Conservation (phyloP, 2,329 filamentous ascomycete genomes). For the Penicillium griseofulvum region DNA sequence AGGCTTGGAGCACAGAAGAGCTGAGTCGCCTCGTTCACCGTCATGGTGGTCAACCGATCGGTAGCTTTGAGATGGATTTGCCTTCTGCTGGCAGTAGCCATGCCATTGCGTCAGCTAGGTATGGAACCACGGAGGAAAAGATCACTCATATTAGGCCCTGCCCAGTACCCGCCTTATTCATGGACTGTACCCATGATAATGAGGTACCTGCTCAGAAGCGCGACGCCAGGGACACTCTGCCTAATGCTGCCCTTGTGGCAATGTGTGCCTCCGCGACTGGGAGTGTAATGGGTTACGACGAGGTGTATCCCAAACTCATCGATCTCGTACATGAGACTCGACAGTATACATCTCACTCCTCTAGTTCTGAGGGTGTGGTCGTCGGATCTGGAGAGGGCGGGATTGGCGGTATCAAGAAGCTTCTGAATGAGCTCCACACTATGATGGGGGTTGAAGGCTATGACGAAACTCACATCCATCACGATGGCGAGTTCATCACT, state of each 20-base stretch:
- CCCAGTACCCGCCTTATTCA: conserved; percentile 90
- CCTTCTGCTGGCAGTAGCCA: conserved; percentile 62
- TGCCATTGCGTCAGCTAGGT: conserved; percentile 35
- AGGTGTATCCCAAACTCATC: conserved; percentile 90
- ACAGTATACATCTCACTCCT: conserved; percentile 75
- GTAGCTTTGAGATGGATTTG: conserved; percentile 94
- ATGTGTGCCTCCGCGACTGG: conserved; percentile 96
- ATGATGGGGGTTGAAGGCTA: conserved; percentile 95
- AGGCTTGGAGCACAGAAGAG: conserved; percentile 93
- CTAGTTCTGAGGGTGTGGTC: conserved; percentile 50
- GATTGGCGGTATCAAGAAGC: conserved; percentile 85
- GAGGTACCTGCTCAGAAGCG: conserved; percentile 94
- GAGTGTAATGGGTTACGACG: conserved; percentile 97
- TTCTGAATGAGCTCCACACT: conserved; percentile 91
- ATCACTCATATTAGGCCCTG: conserved; percentile 80
- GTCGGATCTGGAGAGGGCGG: conserved; percentile 72
- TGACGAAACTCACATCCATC: conserved; percentile 92
- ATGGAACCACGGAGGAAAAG: conserved; percentile 52
- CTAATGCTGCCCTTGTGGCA: conserved; percentile 87
- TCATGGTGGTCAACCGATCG: conserved; percentile 90
- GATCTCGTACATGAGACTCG: conserved; percentile 89
- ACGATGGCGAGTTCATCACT: conserved; percentile 93
- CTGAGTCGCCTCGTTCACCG: conserved; percentile 89
- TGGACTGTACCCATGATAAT: conserved; percentile 99
- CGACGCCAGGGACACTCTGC: conserved; percentile 87